Base-by-base conservation (phyloP, 106 monocot species). In the Iris macrosiphon region DNA sequence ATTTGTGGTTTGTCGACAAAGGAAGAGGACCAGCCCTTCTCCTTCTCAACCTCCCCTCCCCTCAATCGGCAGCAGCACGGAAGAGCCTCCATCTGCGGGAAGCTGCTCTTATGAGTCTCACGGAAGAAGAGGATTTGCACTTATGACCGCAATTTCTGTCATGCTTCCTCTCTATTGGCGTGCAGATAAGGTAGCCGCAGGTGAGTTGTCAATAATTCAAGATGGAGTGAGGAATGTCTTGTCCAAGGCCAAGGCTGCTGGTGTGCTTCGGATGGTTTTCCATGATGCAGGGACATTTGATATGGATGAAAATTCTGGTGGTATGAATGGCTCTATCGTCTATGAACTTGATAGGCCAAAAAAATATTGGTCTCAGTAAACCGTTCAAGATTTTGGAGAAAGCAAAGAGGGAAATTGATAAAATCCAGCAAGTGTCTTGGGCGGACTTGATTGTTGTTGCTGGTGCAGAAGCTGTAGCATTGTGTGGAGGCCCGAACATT, bases 221-320 rank as follows among this genome's bases (percentile, higher is more conserved):
- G 57, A 23, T 40, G 76, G 54, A n/a, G 45, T 96, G 34, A 89
- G 74, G 69, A 82, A 69, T 52, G 68, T 89, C 52, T 60, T 89
- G 56, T 79, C 89, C 33, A 89, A 96, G 69, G 49, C 51, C 16
- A 96, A 89, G 62, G 85, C 95, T 56, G 82, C 95, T 63, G 82
- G 85, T 34, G 44, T 89, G 32, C 95, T 96, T 53, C 82, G 95
- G 32, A 53, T 96, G 79, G 85, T 57, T 61, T 96, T 96, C 71
- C 89, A 96, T 68, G 95, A 96, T 75, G 95, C 95, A 30, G 95
- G 95, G 57, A 89, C 95, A 40, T 96, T 79, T 52, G 82, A 89
- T 68, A 44, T 72, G 18, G 67, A 68, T 40, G 79, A 79, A 15
- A 74, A 70, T 30, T 70, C 89, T 80, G 89, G 89, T 89, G 95